phyloP scores from a whole-genome alignment of 345 rosid genomes.

The Euphorbia peplus region DNA sequence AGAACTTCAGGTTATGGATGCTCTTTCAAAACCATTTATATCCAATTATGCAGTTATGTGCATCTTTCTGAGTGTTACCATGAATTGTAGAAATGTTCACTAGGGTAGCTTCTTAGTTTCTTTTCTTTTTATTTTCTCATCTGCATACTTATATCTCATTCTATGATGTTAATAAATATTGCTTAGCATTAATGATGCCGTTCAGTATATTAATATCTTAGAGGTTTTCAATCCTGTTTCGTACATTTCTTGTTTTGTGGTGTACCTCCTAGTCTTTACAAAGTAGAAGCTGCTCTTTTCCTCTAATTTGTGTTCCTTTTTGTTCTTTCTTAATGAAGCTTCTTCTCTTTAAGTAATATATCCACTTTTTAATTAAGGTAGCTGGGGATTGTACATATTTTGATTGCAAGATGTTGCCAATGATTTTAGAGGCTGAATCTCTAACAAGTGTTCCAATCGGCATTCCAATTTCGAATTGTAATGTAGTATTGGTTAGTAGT shows the following conservation, averaged over 20 bases:
- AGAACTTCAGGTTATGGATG: neutral
- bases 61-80: neutral
- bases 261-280: slow-evolving; percentile 3
- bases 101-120: neutral
- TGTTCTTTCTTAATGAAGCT: neutral
- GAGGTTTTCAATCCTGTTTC: neutral
- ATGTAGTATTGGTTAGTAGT: slow-evolving; percentile 51
- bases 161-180: neutral
- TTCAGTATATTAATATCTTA: neutral
- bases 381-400: slow-evolving; percentile 91
- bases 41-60: neutral
- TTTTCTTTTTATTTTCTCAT: neutral
- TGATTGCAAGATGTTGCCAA: slow-evolving; percentile 80
- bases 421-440: slow-evolving; percentile 53
- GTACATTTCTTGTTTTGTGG: neutral
- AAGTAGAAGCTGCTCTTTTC: neutral
- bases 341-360: neutral
- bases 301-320: neutral
- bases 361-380: slow-evolving; percentile 50
- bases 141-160: neutral
- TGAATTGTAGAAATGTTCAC: slow-evolving; percentile 7
- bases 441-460: slow-evolving; percentile 88
- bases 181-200: neutral
- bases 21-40: neutral
- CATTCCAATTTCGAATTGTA: slow-evolving; percentile 68